These are phyloP conservation scores for Boletellus sp. DNA, from an alignment of 768 basidiomycete species.

Conservation along the genomic window DNA sequence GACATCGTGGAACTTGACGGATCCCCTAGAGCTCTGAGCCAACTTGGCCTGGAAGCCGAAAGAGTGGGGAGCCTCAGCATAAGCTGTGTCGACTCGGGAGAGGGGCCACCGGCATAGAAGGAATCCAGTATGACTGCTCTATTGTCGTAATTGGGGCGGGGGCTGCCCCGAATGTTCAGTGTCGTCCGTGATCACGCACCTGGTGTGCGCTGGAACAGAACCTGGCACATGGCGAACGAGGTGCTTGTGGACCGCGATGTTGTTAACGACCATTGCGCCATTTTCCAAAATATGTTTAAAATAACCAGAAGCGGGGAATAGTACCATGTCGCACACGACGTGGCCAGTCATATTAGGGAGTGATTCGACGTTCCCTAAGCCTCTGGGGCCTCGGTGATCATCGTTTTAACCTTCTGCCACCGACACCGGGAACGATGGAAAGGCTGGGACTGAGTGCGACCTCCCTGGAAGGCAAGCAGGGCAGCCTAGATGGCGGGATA, in stretches of 20 bases:
- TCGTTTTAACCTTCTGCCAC: slow-evolving; percentile 28
- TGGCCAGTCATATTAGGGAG: slow-evolving; percentile 43
- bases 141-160: slow-evolving; percentile 20
- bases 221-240: slow-evolving; percentile 22
- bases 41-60: slow-evolving; percentile 25
- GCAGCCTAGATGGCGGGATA: no score
- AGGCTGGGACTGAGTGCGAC: slow-evolving; percentile 31
- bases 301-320: slow-evolving; percentile 44
- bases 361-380: slow-evolving; percentile 23
- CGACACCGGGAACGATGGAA: slow-evolving; percentile 29
- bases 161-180: slow-evolving; percentile 30
- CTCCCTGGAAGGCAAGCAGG: no score
- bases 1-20: slow-evolving; percentile 13
- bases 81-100: slow-evolving; percentile 25
- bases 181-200: slow-evolving; percentile 27
- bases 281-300: slow-evolving; percentile 32
- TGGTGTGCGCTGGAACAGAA: slow-evolving; percentile 18
- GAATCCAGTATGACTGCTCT: slow-evolving; percentile 26
- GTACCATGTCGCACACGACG: slow-evolving; percentile 41
- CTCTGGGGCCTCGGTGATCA: slow-evolving; percentile 32
- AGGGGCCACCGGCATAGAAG: no score
- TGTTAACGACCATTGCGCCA: slow-evolving; percentile 28
- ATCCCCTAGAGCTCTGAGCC: slow-evolving; percentile 17
- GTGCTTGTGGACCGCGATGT: slow-evolving; percentile 29
- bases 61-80: slow-evolving; percentile 18